These are phyloP conservation scores for Abortiporus biennis DNA, from an alignment of 1,284 basidiomycete genomes.

Conservation along the genomic window DNA sequence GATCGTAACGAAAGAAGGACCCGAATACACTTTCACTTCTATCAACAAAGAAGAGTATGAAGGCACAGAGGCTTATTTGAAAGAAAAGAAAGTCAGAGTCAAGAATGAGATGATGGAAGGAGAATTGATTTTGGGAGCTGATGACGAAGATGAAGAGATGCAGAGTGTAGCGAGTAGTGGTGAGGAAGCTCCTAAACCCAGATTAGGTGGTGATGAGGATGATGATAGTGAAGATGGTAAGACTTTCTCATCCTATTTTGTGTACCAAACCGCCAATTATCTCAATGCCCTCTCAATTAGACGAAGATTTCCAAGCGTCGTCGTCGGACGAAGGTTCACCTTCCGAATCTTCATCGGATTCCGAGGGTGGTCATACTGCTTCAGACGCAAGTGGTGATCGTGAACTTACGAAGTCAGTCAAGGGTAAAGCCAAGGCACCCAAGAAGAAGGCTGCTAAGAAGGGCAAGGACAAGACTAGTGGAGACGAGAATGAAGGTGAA, in stretches of 20 bases:
- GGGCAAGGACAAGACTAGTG: constrained; percentile 28
- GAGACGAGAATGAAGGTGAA: constrained; percentile 29
- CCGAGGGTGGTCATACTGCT: constrained; percentile 71
- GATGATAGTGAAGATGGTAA: constrained; percentile 81
- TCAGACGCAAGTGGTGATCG: constrained; percentile 76
- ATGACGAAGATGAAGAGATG: constrained; percentile 83
- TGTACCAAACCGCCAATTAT: constrained; percentile 1
- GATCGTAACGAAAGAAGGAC: constrained; percentile 77
- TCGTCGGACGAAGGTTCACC: constrained; percentile 83
- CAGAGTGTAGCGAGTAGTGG: constrained; percentile 70
- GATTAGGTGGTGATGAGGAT: constrained; percentile 57
- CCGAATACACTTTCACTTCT: constrained; percentile 87
- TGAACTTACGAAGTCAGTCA: constrained; percentile 46
- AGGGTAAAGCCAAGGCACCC: constrained; percentile 32
- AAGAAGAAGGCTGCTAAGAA: constrained; percentile 36
- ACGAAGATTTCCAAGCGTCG: constrained; percentile 88
- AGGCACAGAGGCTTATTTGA: constrained; percentile 79
- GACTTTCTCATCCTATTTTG: not conserved
- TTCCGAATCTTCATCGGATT: constrained; percentile 65
- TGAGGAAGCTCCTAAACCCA: constrained; percentile 54
- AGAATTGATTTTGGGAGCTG: constrained; percentile 66
- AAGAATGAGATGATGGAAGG: constrained; percentile 98
- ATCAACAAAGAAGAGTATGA: constrained; percentile 97
- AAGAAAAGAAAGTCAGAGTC: constrained; percentile 86
- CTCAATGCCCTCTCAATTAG: constrained; percentile 21